Conservation (phyloP, 495 filamentous ascomycete genomes). For the Lentithecium fluviatile region DNA sequence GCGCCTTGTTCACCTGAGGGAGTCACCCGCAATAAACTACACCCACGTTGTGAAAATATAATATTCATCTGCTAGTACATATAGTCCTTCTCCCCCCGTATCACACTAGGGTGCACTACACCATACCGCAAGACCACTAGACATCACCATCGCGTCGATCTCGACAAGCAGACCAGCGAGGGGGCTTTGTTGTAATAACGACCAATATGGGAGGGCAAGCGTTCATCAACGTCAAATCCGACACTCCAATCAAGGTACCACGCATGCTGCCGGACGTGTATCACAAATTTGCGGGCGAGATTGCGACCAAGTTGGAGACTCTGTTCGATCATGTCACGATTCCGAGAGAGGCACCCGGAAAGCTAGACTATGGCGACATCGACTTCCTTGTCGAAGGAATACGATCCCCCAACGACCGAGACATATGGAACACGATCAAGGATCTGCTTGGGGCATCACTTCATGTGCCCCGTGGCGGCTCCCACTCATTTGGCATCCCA, state of each 20-base stretch:
- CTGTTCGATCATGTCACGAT: conserved; percentile 22
- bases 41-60: too few species aligned
- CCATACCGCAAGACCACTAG: too few species aligned
- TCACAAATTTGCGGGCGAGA: neutral
- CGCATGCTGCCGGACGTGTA: conserved; percentile 37
- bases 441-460: conserved; percentile 9
- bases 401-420: neutral
- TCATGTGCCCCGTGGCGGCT: conserved; percentile 5
- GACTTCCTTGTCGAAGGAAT: conserved; percentile 41
- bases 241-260: conserved; percentile 29
- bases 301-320: neutral
- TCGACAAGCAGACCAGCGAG: too few species aligned
- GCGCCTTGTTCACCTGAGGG: too few species aligned
- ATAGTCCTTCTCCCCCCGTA: too few species aligned
- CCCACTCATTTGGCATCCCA: conserved; percentile 25
- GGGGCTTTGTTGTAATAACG: too few species aligned
- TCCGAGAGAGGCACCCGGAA: conserved; percentile 39
- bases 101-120: too few species aligned
- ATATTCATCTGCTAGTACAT: too few species aligned
- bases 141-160: too few species aligned
- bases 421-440: neutral
- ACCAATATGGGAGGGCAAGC: conserved; percentile 41
- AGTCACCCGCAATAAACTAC: too few species aligned
- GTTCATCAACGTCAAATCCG: conserved; percentile 33
- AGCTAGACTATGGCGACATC: conserved; percentile 42